Evolutionary conservation across 257 asterid species (phyloP).

Genomic region (Capsicum rhomboideum): DNA sequence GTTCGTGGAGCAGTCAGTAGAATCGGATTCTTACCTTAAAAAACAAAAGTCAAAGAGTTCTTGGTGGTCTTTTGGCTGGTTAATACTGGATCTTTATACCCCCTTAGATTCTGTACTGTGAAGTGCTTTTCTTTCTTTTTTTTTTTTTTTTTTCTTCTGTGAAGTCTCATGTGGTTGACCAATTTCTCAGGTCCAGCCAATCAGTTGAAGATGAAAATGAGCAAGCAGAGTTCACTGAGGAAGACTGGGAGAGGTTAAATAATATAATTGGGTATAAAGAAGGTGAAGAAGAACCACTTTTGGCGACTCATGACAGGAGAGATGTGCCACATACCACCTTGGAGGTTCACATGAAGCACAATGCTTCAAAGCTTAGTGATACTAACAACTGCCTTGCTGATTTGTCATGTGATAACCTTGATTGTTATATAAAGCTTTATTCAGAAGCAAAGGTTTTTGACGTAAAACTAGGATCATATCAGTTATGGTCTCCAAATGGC

Average conservation of each 20-base stretch:
- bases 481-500: slow-evolving; percentile 82
- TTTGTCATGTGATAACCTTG: slow-evolving; percentile 89
- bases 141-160: not conserved
- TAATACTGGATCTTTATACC: slow-evolving; percentile 5
- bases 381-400: slow-evolving; percentile 75
- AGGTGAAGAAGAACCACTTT: slow-evolving; percentile 48
- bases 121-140: not conserved
- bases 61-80: slow-evolving; percentile 99
- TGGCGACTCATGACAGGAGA: slow-evolving; percentile 33
- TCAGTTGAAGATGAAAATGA: slow-evolving; percentile 64
- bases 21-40: slow-evolving; percentile 42
- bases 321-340: slow-evolving; percentile 51
- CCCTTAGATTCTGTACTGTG: not conserved
- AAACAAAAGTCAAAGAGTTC: slow-evolving; percentile 58
- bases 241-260: slow-evolving; percentile 90
- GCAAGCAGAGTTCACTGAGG: slow-evolving; percentile 67
- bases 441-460: slow-evolving; percentile 70
- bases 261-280: slow-evolving; percentile 85
- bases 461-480: slow-evolving; percentile 86
- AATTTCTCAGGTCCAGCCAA: slow-evolving; percentile 52
- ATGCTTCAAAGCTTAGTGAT: slow-evolving; percentile 83
- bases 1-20: slow-evolving; percentile 72
- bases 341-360: slow-evolving; percentile 93
- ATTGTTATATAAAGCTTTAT: slow-evolving; percentile 60
- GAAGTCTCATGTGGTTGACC: slow-evolving; percentile 7